Evolutionary conservation across 2,329 filamentous ascomycete genomes (phyloP).

Genomic region (Bertia moriformis): DNA sequence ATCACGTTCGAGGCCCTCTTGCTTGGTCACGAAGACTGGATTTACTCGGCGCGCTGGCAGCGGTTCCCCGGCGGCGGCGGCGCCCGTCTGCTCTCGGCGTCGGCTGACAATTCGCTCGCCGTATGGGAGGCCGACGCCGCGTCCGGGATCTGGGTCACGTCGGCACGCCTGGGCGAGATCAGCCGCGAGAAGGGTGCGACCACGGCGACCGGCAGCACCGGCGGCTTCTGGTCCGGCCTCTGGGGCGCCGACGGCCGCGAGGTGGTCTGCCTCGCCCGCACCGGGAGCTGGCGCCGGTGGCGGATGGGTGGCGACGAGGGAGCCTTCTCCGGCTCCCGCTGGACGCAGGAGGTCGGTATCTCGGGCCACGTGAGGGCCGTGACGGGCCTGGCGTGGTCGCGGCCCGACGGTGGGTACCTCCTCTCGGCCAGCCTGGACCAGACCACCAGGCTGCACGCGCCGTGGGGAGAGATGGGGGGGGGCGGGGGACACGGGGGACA

Average conservation of each 20-base stretch:
- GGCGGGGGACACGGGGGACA: constrained; percentile 4
- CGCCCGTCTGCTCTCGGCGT: constrained; percentile 70
- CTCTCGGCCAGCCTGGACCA: constrained; percentile 84
- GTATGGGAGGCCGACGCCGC: constrained; percentile 77
- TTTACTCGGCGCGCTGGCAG: constrained; percentile 58
- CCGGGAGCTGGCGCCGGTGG: constrained; percentile 89
- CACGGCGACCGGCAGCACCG: constrained; percentile 86
- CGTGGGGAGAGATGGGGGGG: constrained; percentile 40
- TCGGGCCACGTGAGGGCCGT: constrained; percentile 74
- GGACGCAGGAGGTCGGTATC: constrained; percentile 64
- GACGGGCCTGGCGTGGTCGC: constrained; percentile 72
- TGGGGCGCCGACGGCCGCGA: constrained; percentile 69
- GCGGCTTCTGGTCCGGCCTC: constrained; percentile 89
- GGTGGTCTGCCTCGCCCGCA: constrained; percentile 73
- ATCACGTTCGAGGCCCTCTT: constrained; percentile 88
- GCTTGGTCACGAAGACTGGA: constrained; percentile 94
- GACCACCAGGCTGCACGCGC: constrained; percentile 73
- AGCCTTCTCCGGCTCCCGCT: constrained; percentile 53
- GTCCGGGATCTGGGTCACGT: constrained; percentile 84
- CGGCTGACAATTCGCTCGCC: constrained; percentile 85
- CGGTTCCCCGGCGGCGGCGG: constrained; percentile 13
- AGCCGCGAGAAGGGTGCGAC: constrained; percentile 90
- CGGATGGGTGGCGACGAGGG: constrained; percentile 31
- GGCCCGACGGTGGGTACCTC: constrained; percentile 66
- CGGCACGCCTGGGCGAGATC: constrained; percentile 76